phyloP scores from a whole-genome alignment of 148 eudicot species.

The Vaccinium macrocarpon region DNA sequence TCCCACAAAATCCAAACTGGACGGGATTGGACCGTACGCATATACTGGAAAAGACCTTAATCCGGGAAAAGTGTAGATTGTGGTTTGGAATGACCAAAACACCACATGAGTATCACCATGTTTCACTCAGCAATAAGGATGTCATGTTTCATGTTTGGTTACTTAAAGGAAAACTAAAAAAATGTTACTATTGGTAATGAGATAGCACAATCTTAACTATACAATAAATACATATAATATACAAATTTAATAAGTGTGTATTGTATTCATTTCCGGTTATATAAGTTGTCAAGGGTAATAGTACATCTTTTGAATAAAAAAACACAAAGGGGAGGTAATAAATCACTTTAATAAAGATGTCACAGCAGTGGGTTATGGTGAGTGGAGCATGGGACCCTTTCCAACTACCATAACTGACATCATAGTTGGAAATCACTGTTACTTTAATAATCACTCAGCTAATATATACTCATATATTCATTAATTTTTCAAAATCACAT shows the following conservation, averaged over 20 bases:
- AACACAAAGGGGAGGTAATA: neutral
- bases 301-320: neutral
- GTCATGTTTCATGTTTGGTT: neutral
- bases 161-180: too few relatives aligned
- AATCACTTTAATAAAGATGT: slow-evolving; percentile 2
- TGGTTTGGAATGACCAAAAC: slow-evolving; percentile 7
- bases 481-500: neutral
- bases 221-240: too few relatives aligned
- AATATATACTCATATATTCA: neutral
- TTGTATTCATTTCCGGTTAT: too few relatives aligned
- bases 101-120: neutral
- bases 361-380: neutral
- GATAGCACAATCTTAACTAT: too few relatives aligned
- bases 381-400: slow-evolving; percentile 26
- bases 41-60: too few relatives aligned
- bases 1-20: too few relatives aligned
- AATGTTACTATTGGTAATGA: too few relatives aligned
- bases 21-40: too few relatives aligned
- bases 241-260: too few relatives aligned
- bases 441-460: neutral
- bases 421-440: slow-evolving; percentile 15
- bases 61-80: neutral
- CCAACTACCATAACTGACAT: slow-evolving; percentile 42
- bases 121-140: neutral
- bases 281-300: too few relatives aligned